These are phyloP conservation scores for Fusarium palustre DNA, from an alignment of 2,329 filamentous ascomycete species.

Conservation along the genomic window DNA sequence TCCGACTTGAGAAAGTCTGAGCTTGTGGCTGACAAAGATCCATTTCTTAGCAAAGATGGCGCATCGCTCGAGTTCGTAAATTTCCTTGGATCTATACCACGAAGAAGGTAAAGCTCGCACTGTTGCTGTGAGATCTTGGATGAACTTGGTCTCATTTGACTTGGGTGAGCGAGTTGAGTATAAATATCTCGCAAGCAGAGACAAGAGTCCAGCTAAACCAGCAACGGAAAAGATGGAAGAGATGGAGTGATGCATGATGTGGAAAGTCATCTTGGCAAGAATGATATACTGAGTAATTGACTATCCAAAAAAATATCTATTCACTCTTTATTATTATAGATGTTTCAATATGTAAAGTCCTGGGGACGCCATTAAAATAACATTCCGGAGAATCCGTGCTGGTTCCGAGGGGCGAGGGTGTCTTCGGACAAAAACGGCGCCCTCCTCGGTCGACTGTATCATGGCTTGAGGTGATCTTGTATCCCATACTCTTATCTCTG, in stretches of 20 bases:
- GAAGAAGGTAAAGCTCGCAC: conserved; percentile 58
- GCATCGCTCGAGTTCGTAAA: conserved; percentile 66
- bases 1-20: conserved; percentile 62
- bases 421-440: not conserved
- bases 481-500: not conserved
- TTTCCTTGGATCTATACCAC: conserved; percentile 62
- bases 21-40: conserved; percentile 66
- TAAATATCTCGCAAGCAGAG: conserved; percentile 49
- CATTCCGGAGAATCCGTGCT: not conserved
- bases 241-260: not conserved
- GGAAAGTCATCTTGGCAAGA: not conserved
- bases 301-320: not conserved
- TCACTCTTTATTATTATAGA: not conserved
- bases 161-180: conserved; percentile 19
- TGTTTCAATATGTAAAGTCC: too few species aligned
- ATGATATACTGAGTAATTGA: not conserved
- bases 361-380: too few species aligned
- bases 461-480: not conserved
- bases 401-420: not conserved
- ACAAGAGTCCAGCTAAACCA: conserved; percentile 24
- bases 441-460: not conserved
- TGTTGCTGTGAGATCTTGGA: not conserved
- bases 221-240: conserved; percentile 21
- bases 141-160: not conserved
- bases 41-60: conserved; percentile 68